phyloP scores from a whole-genome alignment of 164 flowering plant genomes.

The Protea cynaroides region DNA sequence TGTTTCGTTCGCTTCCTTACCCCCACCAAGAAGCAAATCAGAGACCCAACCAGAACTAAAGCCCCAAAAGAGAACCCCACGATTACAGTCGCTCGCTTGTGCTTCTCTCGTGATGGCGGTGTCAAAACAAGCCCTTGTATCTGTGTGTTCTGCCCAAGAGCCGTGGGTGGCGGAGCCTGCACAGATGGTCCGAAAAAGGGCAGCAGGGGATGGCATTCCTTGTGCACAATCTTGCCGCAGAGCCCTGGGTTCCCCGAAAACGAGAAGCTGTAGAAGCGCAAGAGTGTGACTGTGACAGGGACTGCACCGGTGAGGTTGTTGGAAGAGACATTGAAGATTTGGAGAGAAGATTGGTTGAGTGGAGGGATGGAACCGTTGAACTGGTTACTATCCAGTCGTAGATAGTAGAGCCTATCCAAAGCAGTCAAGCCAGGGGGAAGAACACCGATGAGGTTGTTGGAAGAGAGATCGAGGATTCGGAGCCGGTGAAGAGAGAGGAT shows the following conservation, averaged over 20 bases:
- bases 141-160: conserved; percentile 17
- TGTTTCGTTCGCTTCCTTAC: conserved; percentile 22
- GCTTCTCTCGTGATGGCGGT: conserved; percentile 17
- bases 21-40: conserved; percentile 25
- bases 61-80: conserved; percentile 38
- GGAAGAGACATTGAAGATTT: conserved; percentile 56
- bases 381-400: conserved; percentile 56
- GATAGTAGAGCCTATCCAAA: conserved; percentile 40
- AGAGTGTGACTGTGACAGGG: conserved; percentile 52
- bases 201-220: conserved; percentile 35
- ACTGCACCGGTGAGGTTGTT: conserved; percentile 64
- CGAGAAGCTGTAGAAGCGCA: conserved; percentile 33
- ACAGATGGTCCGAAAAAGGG: conserved; percentile 45
- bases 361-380: conserved; percentile 72
- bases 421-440: conserved; percentile 36
- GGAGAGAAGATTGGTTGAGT: conserved; percentile 60
- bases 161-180: conserved; percentile 18
- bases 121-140: conserved; percentile 28
- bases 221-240: conserved; percentile 67
- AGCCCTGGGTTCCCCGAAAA: conserved; percentile 55
- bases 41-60: conserved; percentile 24
- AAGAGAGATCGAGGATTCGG: conserved; percentile 59
- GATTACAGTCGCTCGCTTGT: conserved; percentile 21
- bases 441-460: conserved; percentile 52
- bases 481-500: conserved; percentile 53